These are phyloP conservation scores for Tetrahymena malaccensis DNA, from an alignment of 73 alveolate species.

Conservation along the genomic window DNA sequence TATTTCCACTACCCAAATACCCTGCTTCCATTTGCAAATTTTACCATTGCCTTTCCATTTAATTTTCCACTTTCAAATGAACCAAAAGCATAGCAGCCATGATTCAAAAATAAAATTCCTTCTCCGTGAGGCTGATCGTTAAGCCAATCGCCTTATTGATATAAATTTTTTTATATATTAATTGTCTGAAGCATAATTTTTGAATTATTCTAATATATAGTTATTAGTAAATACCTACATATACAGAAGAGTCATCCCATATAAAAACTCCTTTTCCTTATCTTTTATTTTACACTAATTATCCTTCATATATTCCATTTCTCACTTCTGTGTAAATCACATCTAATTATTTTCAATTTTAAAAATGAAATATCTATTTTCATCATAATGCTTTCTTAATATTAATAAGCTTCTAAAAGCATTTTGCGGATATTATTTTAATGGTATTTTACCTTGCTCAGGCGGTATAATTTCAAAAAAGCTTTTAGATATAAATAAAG, in stretches of 20 bases:
- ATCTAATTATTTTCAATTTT: background rate
- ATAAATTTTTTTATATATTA: background rate
- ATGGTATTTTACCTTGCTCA: background rate
- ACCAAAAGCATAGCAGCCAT: background rate
- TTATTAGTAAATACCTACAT: background rate
- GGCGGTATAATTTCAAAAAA: background rate
- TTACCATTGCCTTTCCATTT: background rate
- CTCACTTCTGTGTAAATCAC: background rate
- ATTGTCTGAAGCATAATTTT: background rate
- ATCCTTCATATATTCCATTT: background rate
- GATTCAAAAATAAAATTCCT: background rate
- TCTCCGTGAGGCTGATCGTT: background rate
- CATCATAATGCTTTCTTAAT: background rate
- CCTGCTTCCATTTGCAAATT: background rate
- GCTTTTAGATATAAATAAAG: background rate
- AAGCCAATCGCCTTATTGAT: background rate
- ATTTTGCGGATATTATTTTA: background rate
- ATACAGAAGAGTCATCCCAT: background rate
- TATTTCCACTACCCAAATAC: background rate
- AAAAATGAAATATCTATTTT: background rate
- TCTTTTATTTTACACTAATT: background rate
- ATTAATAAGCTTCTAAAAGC: background rate
- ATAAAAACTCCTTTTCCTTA: background rate
- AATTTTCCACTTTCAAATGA: background rate
- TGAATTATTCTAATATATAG: background rate